Evolutionary conservation across 2,329 filamentous ascomycete species (phyloP).

Genomic region (Chaetomium sp.): DNA sequence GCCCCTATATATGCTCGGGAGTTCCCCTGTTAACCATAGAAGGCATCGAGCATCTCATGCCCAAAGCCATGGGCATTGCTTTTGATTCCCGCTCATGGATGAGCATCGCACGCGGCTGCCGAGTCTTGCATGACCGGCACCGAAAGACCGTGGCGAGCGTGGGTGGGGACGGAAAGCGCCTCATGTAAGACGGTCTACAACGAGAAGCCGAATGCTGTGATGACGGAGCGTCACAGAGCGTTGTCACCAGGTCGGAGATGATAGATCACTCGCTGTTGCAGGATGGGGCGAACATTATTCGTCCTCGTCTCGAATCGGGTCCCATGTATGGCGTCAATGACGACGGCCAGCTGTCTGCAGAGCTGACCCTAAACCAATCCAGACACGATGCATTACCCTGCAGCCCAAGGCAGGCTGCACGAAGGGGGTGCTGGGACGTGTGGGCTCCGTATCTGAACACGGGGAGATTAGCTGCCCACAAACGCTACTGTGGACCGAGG

Average conservation of each 20-base stretch:
- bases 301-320: neutral
- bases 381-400: constrained; percentile 12
- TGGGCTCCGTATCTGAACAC: neutral
- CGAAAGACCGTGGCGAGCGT: constrained; percentile 3
- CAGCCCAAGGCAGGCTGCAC: constrained; percentile 21
- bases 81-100: neutral
- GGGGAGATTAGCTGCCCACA: neutral
- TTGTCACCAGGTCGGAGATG: constrained; percentile 16
- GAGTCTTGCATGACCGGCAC: constrained; percentile 18
- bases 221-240: constrained; percentile 2
- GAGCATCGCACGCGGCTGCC: constrained; percentile 17
- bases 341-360: constrained; percentile 15
- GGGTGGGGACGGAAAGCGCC: constrained; percentile 13
- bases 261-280: constrained; percentile 22
- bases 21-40: neutral
- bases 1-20: neutral
- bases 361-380: neutral
- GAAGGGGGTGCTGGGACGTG: neutral
- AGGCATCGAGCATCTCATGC: neutral
- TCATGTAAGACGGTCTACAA: constrained; percentile 22
- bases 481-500: neutral
- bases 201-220: constrained; percentile 16
- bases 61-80: neutral
- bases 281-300: constrained; percentile 8
- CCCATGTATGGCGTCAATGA: constrained; percentile 14